Percentiles rank a stretch among this genome's conserved stretches.
Conservation (phyloP, 345 rosid species). For the Eucalyptus dawsonii region DNA sequence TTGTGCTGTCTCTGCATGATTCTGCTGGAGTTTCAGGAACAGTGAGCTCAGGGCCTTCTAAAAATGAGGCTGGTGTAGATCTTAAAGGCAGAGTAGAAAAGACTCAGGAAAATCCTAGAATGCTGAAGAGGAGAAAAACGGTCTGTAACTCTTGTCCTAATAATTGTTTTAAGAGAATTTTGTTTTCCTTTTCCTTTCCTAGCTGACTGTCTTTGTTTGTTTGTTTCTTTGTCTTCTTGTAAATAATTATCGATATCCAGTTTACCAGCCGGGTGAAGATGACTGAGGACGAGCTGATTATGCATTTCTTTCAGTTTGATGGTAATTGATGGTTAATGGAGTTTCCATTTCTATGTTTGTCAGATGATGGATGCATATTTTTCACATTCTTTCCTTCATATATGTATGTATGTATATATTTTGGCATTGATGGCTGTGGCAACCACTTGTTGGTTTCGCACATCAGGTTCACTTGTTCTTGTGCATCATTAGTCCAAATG, state of each 20-base stretch:
- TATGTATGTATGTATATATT: too few species aligned
- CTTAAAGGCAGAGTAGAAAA: slow-evolving; percentile 15
- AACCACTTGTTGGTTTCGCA: not conserved
- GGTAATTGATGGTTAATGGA: slow-evolving; percentile 22
- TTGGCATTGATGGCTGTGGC: not conserved
- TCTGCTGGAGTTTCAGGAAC: not conserved
- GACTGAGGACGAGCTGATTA: slow-evolving; percentile 68
- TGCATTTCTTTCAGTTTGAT: slow-evolving; percentile 74
- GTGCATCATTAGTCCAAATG: not conserved
- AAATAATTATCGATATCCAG: not conserved
- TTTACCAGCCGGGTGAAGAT: slow-evolving; percentile 51
- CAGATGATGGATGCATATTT: not conserved
- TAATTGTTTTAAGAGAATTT: not conserved
- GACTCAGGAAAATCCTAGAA: slow-evolving; percentile 5
- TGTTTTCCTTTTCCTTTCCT: not conserved
- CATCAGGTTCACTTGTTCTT: too few species aligned
- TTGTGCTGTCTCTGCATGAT: slow-evolving; percentile 61
- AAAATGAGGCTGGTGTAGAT: not conserved
- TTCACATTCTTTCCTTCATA: not conserved
- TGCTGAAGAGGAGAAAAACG: slow-evolving; percentile 30
- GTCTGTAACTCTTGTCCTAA: slow-evolving; percentile 12
- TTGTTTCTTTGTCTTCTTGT: not conserved
- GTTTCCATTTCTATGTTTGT: not conserved
- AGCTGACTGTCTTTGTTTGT: slow-evolving; percentile 23
- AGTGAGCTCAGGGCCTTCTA: not conserved